A percentile compares a stretch with the other conserved stretches of the same genome.
phyloP scores from a whole-genome alignment of 2,329 filamentous ascomycete species.

The Diaporthe capsici region DNA sequence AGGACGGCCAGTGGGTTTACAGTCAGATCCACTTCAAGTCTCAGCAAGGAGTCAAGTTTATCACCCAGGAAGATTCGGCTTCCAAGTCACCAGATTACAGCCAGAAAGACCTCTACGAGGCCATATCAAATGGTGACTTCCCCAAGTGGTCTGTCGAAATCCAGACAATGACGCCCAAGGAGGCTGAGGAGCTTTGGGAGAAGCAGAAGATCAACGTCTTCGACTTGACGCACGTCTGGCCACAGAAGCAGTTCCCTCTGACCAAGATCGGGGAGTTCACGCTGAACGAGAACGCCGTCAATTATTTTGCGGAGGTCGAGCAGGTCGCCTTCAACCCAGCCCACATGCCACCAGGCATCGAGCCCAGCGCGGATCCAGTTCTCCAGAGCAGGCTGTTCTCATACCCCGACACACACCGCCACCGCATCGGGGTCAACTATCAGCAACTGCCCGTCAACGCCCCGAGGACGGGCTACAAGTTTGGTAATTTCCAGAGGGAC shows the following conservation, averaged over 20 bases:
- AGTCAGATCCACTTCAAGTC: slow-evolving; percentile 67
- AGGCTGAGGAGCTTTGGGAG: slow-evolving; percentile 63
- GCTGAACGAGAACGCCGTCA: slow-evolving; percentile 69
- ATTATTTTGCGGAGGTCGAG: slow-evolving; percentile 80
- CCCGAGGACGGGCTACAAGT: slow-evolving; percentile 67
- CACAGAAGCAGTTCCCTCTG: slow-evolving; percentile 66
- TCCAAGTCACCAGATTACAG: slow-evolving; percentile 62
- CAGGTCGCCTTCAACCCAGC: slow-evolving; percentile 77
- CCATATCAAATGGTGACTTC: slow-evolving; percentile 65
- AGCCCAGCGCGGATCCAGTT: slow-evolving; percentile 73
- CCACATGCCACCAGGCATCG: slow-evolving; percentile 74
- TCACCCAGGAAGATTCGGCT: slow-evolving; percentile 64
- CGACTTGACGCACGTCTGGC: slow-evolving; percentile 72
- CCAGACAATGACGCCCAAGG: slow-evolving; percentile 65
- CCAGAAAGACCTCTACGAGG: slow-evolving; percentile 66
- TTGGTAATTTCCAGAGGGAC: slow-evolving; percentile 77
- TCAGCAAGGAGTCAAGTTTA: slow-evolving; percentile 65
- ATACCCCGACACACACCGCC: slow-evolving; percentile 74
- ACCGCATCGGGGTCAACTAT: slow-evolving; percentile 75
- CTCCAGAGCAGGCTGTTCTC: slow-evolving; percentile 73
- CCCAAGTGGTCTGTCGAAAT: slow-evolving; percentile 69
- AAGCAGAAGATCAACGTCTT: slow-evolving; percentile 61
- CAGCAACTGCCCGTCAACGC: slow-evolving; percentile 72
- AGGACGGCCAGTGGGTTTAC: slow-evolving; percentile 67
- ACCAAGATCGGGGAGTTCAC: slow-evolving; percentile 67